Evolutionary conservation across 805 yeast genomes (phyloP).

Genomic region (Grigorovia transvaalensis): DNA sequence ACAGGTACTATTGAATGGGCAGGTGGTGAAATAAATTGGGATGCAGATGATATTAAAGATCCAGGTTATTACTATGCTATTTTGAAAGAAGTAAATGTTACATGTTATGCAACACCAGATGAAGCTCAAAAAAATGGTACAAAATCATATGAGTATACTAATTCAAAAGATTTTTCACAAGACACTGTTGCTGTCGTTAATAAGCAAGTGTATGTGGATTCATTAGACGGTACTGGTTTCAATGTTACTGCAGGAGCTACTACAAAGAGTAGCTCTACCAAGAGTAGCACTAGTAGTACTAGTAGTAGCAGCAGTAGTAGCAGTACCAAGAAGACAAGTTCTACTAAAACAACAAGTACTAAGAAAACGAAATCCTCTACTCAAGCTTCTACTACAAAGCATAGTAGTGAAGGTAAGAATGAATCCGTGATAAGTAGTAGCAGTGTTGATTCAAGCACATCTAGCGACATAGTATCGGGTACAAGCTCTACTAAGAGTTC

Average conservation of each 20-base stretch:
- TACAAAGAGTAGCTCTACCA: not conserved
- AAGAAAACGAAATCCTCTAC: not conserved
- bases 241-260: constrained; percentile 34
- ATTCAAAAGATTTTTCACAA: constrained; percentile 35
- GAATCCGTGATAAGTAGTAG: not conserved
- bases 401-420: not conserved
- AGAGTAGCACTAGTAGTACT: not conserved
- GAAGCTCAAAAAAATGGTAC: constrained; percentile 38
- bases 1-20: constrained; percentile 72
- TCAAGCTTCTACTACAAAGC: too few species aligned
- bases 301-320: not conserved
- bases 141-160: constrained; percentile 45
- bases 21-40: constrained; percentile 83
- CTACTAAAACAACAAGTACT: not conserved
- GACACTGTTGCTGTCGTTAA: constrained; percentile 51
- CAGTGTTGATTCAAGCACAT: not conserved
- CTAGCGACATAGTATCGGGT: not conserved
- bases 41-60: constrained; percentile 56
- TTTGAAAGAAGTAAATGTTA: constrained; percentile 47
- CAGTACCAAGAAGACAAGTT: not conserved
- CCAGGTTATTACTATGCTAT: constrained; percentile 76
- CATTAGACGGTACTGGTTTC: constrained; percentile 55
- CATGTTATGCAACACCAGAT: constrained; percentile 65
- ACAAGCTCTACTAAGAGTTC: not conserved
- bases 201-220: constrained; percentile 48